These are phyloP conservation scores for Ascocoryne sarcoides DNA, from an alignment of 2,329 filamentous ascomycete genomes.

Conservation along the genomic window DNA sequence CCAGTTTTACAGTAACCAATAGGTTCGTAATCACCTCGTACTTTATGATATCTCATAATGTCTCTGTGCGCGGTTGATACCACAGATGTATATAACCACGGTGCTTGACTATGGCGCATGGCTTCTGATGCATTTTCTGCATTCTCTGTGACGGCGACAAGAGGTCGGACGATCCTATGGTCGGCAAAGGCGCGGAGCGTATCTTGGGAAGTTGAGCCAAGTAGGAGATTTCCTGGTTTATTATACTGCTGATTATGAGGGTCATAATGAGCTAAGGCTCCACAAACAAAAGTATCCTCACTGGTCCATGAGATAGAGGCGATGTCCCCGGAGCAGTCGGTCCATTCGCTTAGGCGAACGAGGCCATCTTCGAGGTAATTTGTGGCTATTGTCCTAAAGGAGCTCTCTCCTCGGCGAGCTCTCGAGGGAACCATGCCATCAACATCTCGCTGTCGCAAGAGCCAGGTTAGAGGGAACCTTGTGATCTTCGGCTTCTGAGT, in stretches of 20 bases:
- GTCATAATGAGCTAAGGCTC: conserved; percentile 54
- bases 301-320: conserved; percentile 49
- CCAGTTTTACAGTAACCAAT: conserved; percentile 13
- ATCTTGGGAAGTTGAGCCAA: conserved; percentile 40
- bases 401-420: conserved; percentile 10
- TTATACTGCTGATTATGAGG: conserved; percentile 58
- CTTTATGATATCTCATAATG: not conserved
- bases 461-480: conserved; percentile 2
- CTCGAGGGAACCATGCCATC: conserved; percentile 14
- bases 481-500: not conserved
- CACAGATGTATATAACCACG: conserved; percentile 56
- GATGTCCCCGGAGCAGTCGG: conserved; percentile 53
- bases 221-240: conserved; percentile 51
- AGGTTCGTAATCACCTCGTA: not conserved
- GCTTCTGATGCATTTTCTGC: conserved; percentile 47
- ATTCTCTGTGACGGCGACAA: conserved; percentile 33
- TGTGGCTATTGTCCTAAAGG: conserved; percentile 15
- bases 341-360: conserved; percentile 44
- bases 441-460: conserved; percentile 20
- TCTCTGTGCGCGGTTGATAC: conserved; percentile 50
- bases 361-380: conserved; percentile 41
- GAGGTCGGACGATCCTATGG: conserved; percentile 47
- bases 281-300: conserved; percentile 45
- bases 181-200: conserved; percentile 44
- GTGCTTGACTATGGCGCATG: conserved; percentile 50